A percentile compares a stretch with the other conserved stretches of the same genome.
phyloP scores from a whole-genome alignment of 208 protist species.

The Tritrichomonas musculus region DNA sequence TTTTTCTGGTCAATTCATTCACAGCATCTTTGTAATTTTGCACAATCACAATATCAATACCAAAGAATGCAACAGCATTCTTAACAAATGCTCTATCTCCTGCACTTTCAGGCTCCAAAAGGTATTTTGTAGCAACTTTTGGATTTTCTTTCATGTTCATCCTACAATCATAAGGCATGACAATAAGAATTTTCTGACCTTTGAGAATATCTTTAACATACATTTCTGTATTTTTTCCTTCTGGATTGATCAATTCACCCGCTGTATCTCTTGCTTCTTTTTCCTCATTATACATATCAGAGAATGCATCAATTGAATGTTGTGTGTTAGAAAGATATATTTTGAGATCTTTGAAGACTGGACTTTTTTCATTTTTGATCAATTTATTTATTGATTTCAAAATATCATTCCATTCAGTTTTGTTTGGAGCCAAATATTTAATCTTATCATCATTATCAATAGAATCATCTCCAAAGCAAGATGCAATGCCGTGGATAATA shows the following conservation, averaged over 20 bases:
- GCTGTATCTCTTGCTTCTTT: neutral
- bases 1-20: neutral
- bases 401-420: neutral
- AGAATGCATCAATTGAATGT: neutral
- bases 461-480: neutral
- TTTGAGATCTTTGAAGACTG: neutral
- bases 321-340: neutral
- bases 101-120: neutral
- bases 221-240: constrained; percentile 1
- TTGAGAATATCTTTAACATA: neutral
- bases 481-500: neutral
- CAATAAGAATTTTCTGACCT: neutral
- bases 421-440: neutral
- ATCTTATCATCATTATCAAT: neutral
- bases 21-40: neutral
- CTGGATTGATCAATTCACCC: neutral
- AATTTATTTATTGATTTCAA: too few relatives aligned
- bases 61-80: neutral
- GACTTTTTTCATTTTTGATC: neutral
- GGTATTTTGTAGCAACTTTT: neutral
- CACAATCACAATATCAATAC: neutral
- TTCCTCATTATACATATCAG: neutral
- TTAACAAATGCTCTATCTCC: neutral
- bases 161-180: neutral
- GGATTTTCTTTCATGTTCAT: neutral